Conservation (phyloP, 2,329 filamentous ascomycete species). For the Curvularia hawaiiensis region DNA sequence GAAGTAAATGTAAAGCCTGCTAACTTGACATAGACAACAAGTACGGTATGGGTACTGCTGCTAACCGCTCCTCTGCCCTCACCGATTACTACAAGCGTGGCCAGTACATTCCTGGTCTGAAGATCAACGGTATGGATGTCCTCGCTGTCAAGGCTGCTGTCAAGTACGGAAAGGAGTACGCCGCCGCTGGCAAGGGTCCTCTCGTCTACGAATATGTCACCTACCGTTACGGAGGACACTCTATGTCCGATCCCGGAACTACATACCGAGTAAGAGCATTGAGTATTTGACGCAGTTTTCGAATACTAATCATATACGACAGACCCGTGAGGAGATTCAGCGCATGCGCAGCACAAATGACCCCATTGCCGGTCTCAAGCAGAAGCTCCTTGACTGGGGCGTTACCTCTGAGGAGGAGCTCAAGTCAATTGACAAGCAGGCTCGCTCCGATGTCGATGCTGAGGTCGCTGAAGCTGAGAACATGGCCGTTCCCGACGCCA, state of each 20-base stretch:
- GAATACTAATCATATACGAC: constrained; percentile 22
- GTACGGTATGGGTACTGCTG: constrained; percentile 99
- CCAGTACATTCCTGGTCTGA: constrained; percentile 98
- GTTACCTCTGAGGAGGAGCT: constrained; percentile 92
- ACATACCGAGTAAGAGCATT: constrained; percentile 73
- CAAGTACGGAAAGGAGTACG: constrained; percentile 90
- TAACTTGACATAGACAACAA: constrained; percentile 82
- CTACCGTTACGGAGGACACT: constrained; percentile 99
- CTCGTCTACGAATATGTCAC: constrained; percentile 98
- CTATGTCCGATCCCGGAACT: constrained; percentile 99
- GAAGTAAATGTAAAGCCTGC: constrained; percentile 4
- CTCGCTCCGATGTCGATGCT: constrained; percentile 80
- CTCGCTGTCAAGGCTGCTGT: constrained; percentile 97
- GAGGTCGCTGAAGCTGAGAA: constrained; percentile 91
- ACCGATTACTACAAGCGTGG: constrained; percentile 99
- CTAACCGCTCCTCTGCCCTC: constrained; percentile 88
- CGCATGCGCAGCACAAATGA: constrained; percentile 99
- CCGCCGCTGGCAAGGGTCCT: constrained; percentile 81
- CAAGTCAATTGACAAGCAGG: constrained; percentile 94
- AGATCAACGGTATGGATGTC: constrained; percentile 99
- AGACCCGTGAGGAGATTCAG: constrained; percentile 97
- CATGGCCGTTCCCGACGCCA: constrained; percentile 81
- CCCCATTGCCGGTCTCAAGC: constrained; percentile 96
- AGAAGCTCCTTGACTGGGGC: constrained; percentile 96
- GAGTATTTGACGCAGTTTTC: neutral